Evolutionary conservation across 2,329 filamentous ascomycete genomes (phyloP).

Genomic region (Fusarium tanahbumbuense): DNA sequence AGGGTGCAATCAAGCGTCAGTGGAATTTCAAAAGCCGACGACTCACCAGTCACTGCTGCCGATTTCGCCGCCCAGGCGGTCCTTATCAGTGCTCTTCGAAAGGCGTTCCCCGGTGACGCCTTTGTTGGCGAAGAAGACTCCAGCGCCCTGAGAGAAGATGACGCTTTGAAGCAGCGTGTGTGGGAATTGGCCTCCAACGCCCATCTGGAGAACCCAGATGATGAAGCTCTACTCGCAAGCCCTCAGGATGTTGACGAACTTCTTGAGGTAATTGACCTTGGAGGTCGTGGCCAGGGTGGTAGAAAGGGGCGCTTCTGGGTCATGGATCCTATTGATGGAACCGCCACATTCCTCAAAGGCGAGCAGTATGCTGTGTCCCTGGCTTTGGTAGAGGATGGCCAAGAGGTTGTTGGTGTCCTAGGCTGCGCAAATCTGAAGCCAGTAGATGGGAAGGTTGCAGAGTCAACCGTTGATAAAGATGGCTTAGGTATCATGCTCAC

Average conservation of each 20-base stretch:
- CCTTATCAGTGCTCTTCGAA: constrained; percentile 67
- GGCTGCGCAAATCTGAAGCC: constrained; percentile 69
- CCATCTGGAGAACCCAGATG: constrained; percentile 19
- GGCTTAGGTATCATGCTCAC: constrained; percentile 54
- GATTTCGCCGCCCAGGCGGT: constrained; percentile 73
- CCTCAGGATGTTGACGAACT: constrained; percentile 65
- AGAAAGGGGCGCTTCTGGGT: constrained; percentile 64
- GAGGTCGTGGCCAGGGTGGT: constrained; percentile 57
- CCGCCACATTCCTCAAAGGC: constrained; percentile 68
- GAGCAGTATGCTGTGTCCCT: constrained; percentile 73
- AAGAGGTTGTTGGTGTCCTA: constrained; percentile 68
- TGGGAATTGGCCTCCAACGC: constrained; percentile 62
- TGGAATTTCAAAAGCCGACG: constrained; percentile 67
- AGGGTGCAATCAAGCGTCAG: constrained; percentile 56
- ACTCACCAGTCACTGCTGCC: constrained; percentile 70
- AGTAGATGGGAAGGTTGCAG: constrained; percentile 51
- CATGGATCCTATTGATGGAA: constrained; percentile 74
- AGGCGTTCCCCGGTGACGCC: constrained; percentile 64
- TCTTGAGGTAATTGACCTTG: constrained; percentile 70
- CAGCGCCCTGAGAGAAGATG: constrained; percentile 61
- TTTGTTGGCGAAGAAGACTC: constrained; percentile 73
- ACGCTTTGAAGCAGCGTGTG: constrained; percentile 61
- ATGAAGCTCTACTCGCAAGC: constrained; percentile 47
- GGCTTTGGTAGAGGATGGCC: constrained; percentile 67
- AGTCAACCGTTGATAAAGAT: constrained; percentile 49